Evolutionary conservation across 2,329 filamentous ascomycete genomes (phyloP).

Genomic region (Fusarium chlamydosporum): DNA sequence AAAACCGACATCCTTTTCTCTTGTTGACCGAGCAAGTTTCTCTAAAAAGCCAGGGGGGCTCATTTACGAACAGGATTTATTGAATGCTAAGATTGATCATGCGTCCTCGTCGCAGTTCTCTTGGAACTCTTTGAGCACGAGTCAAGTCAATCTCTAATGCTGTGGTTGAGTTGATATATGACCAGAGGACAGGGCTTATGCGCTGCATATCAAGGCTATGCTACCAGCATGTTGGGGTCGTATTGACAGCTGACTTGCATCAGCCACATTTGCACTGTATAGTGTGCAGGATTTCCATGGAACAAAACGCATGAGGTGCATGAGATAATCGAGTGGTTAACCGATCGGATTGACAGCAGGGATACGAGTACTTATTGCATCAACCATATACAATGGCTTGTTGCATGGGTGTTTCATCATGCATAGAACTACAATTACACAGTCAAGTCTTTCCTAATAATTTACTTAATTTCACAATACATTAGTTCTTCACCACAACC

Average conservation of each 20-base stretch:
- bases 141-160: slow-evolving; percentile 11
- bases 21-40: slow-evolving; percentile 7
- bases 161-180: slow-evolving; percentile 21
- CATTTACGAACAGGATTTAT: not conserved
- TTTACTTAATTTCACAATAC: slow-evolving; percentile 17
- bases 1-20: slow-evolving; percentile 5
- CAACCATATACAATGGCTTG: not conserved
- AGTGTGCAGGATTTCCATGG: slow-evolving; percentile 6
- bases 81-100: not conserved
- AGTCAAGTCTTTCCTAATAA: not conserved
- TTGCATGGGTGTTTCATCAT: not conserved
- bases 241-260: slow-evolving; percentile 22
- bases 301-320: slow-evolving; percentile 12
- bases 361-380: slow-evolving; percentile 1
- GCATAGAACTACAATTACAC: not conserved
- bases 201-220: slow-evolving; percentile 5
- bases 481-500: not conserved
- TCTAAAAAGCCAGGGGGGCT: slow-evolving; percentile 13
- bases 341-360: slow-evolving; percentile 19
- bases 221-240: slow-evolving; percentile 24
- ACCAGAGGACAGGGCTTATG: slow-evolving; percentile 2
- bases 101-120: not conserved
- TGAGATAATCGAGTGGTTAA: slow-evolving; percentile 20
- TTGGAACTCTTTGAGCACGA: slow-evolving; percentile 5
- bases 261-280: slow-evolving; percentile 20